Percentiles rank a stretch among this genome's conserved stretches.
Conservation (phyloP, 768 basidiomycete genomes). For the Trametes villosa region DNA sequence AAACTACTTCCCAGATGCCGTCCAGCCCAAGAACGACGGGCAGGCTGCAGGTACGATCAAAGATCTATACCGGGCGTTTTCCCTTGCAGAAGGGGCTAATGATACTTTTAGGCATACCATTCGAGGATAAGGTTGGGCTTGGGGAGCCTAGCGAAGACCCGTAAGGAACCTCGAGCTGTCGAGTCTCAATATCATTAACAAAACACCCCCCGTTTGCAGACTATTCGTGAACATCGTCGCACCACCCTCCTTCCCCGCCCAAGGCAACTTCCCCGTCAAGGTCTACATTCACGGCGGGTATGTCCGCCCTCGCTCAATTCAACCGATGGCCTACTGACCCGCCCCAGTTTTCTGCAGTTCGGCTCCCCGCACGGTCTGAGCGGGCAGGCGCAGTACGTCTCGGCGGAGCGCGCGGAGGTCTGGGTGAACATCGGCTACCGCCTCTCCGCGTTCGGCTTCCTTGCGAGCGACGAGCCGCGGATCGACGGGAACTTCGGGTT, state of each 20-base stretch:
- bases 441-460: conserved; percentile 75
- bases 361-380: conserved; percentile 70
- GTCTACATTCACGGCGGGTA: conserved; percentile 83
- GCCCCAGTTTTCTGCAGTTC: conserved; percentile 71
- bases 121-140: conserved; percentile 64
- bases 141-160: conserved; percentile 75
- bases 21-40: conserved; percentile 67
- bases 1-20: conserved; percentile 48
- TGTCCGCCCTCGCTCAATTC: conserved; percentile 12
- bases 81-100: no score
- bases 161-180: conserved; percentile 39
- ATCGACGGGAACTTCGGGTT: conserved; percentile 81
- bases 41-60: conserved; percentile 53
- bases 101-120: conserved; percentile 44
- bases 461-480: conserved; percentile 64
- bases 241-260: conserved; percentile 57
- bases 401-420: conserved; percentile 66
- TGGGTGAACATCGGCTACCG: conserved; percentile 82
- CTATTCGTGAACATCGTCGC: conserved; percentile 68
- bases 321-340: not conserved
- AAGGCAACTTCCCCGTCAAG: conserved; percentile 58
- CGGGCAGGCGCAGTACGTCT: conserved; percentile 68
- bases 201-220: conserved; percentile 37
- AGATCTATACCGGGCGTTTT: not conserved
- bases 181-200: not conserved